phyloP scores from a whole-genome alignment of 495 filamentous ascomycete genomes.

The Tetracladium marchalianum region DNA sequence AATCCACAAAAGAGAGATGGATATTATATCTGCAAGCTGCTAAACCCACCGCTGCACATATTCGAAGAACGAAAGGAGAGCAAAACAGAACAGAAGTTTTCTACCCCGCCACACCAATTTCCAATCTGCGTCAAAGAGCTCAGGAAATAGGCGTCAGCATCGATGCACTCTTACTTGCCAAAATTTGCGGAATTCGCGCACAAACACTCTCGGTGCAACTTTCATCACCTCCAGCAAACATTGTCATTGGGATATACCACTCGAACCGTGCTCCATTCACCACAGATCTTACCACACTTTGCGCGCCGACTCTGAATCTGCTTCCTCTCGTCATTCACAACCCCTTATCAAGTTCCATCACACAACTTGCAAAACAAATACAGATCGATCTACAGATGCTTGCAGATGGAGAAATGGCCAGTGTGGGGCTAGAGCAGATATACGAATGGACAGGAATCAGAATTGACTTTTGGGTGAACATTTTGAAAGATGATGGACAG shows the following conservation, averaged over 20 bases:
- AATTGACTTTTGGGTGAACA: conserved; percentile 32
- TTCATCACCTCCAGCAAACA: conserved; percentile 8
- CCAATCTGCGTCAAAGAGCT: conserved; percentile 22
- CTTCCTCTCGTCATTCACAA: conserved; percentile 34
- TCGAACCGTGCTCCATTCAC: conserved; percentile 38
- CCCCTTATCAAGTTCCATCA: conserved; percentile 17
- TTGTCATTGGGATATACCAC: conserved; percentile 43
- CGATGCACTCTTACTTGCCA: conserved; percentile 41
- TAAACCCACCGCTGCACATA: conserved; percentile 6
- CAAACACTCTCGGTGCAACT: conserved; percentile 10
- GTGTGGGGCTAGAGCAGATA: conserved; percentile 31
- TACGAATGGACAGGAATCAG: conserved; percentile 35
- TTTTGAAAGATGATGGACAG: conserved; percentile 18
- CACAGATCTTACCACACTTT: conserved; percentile 22
- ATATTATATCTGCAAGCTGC: conserved; percentile 27
- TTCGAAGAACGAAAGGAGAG: background rate
- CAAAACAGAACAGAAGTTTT: conserved; percentile 31
- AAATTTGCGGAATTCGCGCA: conserved; percentile 32
- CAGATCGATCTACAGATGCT: conserved; percentile 37
- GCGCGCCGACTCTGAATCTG: conserved; percentile 42
- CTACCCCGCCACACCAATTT: conserved; percentile 14
- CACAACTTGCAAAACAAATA: conserved; percentile 30
- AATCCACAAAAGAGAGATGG: conserved; percentile 33
- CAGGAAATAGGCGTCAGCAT: conserved; percentile 29
- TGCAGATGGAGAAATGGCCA: conserved; percentile 26